Evolutionary conservation across 495 filamentous ascomycete genomes (phyloP).

Genomic region (Aspergillus bridgeri): DNA sequence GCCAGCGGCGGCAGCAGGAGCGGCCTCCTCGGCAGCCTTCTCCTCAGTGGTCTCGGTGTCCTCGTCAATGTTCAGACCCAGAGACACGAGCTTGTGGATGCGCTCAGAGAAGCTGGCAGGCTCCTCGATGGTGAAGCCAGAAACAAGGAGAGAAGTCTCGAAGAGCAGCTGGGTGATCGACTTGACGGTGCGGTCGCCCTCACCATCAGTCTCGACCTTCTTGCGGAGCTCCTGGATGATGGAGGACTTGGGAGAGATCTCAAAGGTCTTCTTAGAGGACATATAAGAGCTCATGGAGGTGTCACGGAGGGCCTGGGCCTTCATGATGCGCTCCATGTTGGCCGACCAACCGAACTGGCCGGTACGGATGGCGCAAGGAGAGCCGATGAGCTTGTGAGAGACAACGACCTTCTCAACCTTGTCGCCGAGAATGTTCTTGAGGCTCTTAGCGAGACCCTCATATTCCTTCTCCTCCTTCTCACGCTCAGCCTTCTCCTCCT

Average conservation of each 20-base stretch:
- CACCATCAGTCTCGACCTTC: conserved; percentile 95
- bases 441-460: conserved; percentile 85
- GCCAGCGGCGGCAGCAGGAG: conserved; percentile 54
- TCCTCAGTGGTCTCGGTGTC: conserved; percentile 71
- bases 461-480: conserved; percentile 98
- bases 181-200: conserved; percentile 98
- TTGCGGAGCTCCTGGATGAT: conserved; percentile 99
- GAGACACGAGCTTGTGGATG: conserved; percentile 96
- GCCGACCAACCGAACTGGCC: conserved; percentile 99
- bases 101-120: conserved; percentile 95
- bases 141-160: conserved; percentile 97
- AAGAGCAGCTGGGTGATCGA: conserved; percentile 95
- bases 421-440: conserved; percentile 99
- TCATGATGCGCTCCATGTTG: conserved; percentile 99
- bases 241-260: conserved; percentile 96
- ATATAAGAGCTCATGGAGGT: conserved; percentile 99
- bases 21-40: conserved; percentile 58
- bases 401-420: conserved; percentile 99
- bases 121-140: conserved; percentile 99
- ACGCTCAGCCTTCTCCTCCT: conserved; percentile 97
- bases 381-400: conserved; percentile 92
- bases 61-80: conserved; percentile 95
- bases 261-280: conserved; percentile 99
- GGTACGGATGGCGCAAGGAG: conserved; percentile 98
- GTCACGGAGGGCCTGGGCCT: conserved; percentile 99